A percentile compares a stretch with the other conserved stretches of the same genome.
phyloP scores from a whole-genome alignment of 768 basidiomycete species.

The Lactarius sanguifluus region DNA sequence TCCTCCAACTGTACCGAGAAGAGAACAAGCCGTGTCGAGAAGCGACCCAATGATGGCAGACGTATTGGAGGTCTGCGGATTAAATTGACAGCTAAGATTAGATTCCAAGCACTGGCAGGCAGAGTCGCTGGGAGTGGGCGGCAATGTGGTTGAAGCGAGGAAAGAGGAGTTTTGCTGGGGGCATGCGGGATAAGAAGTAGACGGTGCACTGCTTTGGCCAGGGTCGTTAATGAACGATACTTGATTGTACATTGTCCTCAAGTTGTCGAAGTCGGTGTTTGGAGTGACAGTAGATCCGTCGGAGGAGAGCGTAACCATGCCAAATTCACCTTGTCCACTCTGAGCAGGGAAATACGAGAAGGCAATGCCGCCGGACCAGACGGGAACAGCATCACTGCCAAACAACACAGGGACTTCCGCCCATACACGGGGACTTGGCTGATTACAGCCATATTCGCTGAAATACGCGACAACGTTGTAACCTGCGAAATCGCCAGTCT shows the following conservation, averaged over 20 bases:
- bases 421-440: constrained; percentile 66
- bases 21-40: constrained; percentile 64
- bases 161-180: constrained; percentile 59
- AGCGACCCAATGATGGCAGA: constrained; percentile 59
- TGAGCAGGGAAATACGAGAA: constrained; percentile 86
- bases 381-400: constrained; percentile 65
- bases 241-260: constrained; percentile 59
- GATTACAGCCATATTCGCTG: constrained; percentile 82
- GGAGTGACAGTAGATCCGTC: constrained; percentile 67
- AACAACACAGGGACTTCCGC: constrained; percentile 75
- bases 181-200: constrained; percentile 55
- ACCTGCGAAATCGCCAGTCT: constrained; percentile 53
- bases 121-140: constrained; percentile 77
- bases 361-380: constrained; percentile 88
- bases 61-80: constrained; percentile 59
- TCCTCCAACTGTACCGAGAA: constrained; percentile 60
- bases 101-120: constrained; percentile 77
- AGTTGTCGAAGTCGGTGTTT: constrained; percentile 63
- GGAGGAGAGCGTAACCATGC: constrained; percentile 75
- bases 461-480: constrained; percentile 87
- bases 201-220: constrained; percentile 51
- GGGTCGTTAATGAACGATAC: constrained; percentile 66
- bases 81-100: constrained; percentile 72
- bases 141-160: constrained; percentile 66
- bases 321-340: constrained; percentile 74